Evolutionary conservation across 805 yeast genomes (phyloP).

Genomic region (Suhomyces pyralidae): DNA sequence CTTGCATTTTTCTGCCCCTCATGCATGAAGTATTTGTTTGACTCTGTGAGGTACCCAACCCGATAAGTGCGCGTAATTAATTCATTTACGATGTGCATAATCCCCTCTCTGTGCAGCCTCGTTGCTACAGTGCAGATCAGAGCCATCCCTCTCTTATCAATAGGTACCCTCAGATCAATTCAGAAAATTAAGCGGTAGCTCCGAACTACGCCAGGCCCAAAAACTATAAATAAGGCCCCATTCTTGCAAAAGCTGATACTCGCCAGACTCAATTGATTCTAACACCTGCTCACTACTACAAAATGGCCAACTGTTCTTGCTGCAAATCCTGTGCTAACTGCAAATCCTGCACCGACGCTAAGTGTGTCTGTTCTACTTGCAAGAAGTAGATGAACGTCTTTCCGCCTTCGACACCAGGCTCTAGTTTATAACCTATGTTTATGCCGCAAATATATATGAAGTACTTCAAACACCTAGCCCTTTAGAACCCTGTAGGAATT

Average conservation of each 20-base stretch:
- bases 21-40: background rate
- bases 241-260: background rate
- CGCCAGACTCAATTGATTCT: background rate
- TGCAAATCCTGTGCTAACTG: conserved; percentile 12
- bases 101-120: background rate
- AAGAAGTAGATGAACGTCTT: conserved; percentile 5
- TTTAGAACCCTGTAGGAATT: background rate
- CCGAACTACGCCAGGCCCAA: background rate
- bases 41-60: background rate
- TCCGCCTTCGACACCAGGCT: background rate
- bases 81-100: background rate
- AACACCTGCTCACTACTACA: background rate
- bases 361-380: conserved; percentile 11
- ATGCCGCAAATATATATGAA: background rate
- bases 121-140: background rate
- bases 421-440: background rate
- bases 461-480: background rate
- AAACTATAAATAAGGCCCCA: conserved; percentile 1
- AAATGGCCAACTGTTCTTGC: conserved; percentile 11
- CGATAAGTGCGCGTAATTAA: background rate
- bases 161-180: too few species aligned
- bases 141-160: background rate
- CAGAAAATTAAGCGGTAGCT: background rate
- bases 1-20: too few species aligned
- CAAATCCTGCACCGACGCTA: conserved; percentile 8